phyloP scores from a whole-genome alignment of 179 eudicot genomes.

The Dionaea muscipula region DNA sequence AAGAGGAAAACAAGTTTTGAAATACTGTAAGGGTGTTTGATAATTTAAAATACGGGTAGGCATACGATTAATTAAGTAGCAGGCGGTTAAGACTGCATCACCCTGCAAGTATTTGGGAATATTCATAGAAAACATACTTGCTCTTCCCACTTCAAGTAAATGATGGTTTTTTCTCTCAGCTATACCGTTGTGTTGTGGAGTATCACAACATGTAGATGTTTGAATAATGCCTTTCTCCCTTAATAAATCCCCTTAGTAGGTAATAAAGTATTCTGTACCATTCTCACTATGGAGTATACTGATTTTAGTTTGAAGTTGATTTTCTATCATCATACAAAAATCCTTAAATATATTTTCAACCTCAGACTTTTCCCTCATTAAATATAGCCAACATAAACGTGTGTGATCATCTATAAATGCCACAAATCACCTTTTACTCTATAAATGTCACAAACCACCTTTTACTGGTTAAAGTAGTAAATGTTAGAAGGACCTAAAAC shows the following conservation, averaged over 20 bases:
- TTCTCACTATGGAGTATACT: neutral
- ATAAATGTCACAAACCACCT: too few relatives aligned
- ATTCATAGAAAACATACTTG: neutral
- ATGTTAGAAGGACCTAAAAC: too few relatives aligned
- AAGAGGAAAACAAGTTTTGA: neutral
- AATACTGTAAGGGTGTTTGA: neutral
- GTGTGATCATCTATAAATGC: too few relatives aligned
- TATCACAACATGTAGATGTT: neutral
- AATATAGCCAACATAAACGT: neutral
- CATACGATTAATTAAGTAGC: neutral
- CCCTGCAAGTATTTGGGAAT: neutral
- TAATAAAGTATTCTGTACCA: too few relatives aligned
- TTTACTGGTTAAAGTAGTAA: too few relatives aligned
- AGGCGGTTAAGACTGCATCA: neutral
- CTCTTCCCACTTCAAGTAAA: too few relatives aligned
- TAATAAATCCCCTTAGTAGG: neutral
- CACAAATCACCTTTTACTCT: too few relatives aligned
- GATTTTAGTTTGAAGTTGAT: neutral
- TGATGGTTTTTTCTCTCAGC: neutral
- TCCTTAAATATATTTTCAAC: neutral
- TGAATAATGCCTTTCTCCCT: neutral
- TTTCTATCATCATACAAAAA: too few relatives aligned
- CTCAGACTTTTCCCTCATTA: neutral
- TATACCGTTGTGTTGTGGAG: neutral
- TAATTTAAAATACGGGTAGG: neutral